These are phyloP conservation scores for Spongospora subterranea DNA, from an alignment of 208 protist genomes.

Conservation along the genomic window DNA sequence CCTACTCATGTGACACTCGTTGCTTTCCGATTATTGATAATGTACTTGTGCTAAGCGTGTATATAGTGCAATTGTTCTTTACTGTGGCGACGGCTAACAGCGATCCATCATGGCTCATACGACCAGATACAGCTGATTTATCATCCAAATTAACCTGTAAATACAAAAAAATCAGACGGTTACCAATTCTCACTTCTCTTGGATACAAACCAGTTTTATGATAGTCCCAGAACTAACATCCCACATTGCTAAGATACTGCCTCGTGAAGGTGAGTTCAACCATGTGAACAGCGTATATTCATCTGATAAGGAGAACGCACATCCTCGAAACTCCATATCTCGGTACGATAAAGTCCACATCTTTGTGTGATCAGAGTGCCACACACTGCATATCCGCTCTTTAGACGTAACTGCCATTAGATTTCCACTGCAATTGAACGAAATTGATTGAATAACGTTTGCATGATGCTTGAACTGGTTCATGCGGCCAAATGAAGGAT, in stretches of 20 bases:
- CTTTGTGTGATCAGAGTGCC: neutral
- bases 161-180: neutral
- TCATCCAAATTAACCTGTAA: neutral
- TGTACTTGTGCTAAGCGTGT: conserved; percentile 10
- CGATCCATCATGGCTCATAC: conserved; percentile 28
- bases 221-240: neutral
- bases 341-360: conserved; percentile 36
- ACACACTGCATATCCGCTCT: neutral
- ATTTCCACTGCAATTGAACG: neutral
- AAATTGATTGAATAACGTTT: neutral
- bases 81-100: conserved; percentile 21
- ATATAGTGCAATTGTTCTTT: neutral
- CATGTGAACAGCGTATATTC: neutral
- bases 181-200: neutral
- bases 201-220: neutral
- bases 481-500: neutral
- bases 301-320: neutral
- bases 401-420: neutral
- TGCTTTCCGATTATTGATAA: neutral
- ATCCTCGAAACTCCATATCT: conserved; percentile 13
- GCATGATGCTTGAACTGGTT: conserved; percentile 15
- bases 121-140: neutral
- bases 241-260: conserved; percentile 20
- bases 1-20: neutral
- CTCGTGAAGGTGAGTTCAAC: neutral